phyloP scores from a whole-genome alignment of 345 rosid species.

The Eucalyptus lansdowneana region DNA sequence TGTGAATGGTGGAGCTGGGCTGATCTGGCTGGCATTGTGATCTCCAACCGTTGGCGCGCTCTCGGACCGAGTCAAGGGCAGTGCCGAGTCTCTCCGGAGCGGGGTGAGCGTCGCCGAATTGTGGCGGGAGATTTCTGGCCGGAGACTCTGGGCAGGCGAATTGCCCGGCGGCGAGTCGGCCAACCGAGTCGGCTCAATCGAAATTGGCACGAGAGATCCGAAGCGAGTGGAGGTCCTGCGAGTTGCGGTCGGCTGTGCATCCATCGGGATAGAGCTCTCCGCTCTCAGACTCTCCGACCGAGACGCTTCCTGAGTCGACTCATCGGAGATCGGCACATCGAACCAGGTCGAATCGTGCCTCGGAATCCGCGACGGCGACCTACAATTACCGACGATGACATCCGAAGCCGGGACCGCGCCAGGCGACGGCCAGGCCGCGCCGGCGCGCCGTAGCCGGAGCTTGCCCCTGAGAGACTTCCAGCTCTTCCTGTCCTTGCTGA shows the following conservation, averaged over 20 bases:
- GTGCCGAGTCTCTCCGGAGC: neutral
- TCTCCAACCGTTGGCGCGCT: neutral
- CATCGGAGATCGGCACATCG: neutral
- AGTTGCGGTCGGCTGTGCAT: neutral
- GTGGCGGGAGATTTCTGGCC: conserved; percentile 34
- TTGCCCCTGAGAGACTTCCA: conserved; percentile 73
- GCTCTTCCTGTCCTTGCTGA: conserved; percentile 46
- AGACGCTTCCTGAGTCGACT: neutral
- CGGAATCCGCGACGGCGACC: conserved; percentile 4
- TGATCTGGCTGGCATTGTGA: neutral
- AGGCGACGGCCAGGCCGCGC: conserved; percentile 60
- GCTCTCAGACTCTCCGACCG: neutral
- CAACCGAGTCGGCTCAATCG: neutral
- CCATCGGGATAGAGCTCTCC: neutral
- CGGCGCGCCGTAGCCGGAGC: conserved; percentile 60
- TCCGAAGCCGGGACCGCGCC: conserved; percentile 48
- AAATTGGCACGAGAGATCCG: conserved; percentile 2
- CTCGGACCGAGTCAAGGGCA: neutral
- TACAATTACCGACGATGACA: conserved; percentile 11
- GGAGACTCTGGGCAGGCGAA: neutral
- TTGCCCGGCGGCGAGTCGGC: conserved; percentile 15
- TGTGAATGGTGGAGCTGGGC: neutral
- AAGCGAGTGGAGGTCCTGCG: conserved; percentile 37
- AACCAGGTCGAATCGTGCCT: conserved; percentile 12
- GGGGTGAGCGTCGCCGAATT: conserved; percentile 20